phyloP scores from a whole-genome alignment of 2,329 filamentous ascomycete genomes.

The Ceratocystis smalleyi region DNA sequence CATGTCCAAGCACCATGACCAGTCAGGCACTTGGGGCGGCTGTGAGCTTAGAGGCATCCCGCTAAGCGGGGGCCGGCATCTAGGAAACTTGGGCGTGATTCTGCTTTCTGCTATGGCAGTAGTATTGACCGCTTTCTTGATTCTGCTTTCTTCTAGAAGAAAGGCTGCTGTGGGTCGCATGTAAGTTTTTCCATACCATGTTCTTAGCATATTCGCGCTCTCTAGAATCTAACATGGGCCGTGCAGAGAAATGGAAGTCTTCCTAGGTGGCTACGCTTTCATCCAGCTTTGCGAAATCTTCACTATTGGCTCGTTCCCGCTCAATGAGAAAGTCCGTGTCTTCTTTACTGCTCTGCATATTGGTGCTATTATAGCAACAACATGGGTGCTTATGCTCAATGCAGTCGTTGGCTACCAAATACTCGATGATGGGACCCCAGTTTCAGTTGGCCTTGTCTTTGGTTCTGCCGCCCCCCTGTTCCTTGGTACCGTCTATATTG shows the following conservation, averaged over 20 bases:
- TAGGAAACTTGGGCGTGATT: constrained; percentile 90
- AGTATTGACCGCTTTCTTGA: constrained; percentile 44
- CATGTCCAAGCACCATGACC: constrained; percentile 44
- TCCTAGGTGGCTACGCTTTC: constrained; percentile 71
- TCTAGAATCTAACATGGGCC: not conserved
- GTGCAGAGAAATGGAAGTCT: constrained; percentile 84
- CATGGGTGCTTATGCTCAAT: constrained; percentile 85
- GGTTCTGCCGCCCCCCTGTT: constrained; percentile 58
- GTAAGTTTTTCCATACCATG: constrained; percentile 32
- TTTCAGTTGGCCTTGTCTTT: constrained; percentile 63
- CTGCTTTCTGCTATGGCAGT: constrained; percentile 68
- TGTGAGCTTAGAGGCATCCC: constrained; percentile 64
- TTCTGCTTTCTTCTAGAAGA: constrained; percentile 75
- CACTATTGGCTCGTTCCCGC: constrained; percentile 75
- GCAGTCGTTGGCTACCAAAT: constrained; percentile 85
- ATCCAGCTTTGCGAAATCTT: constrained; percentile 94
- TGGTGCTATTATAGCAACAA: constrained; percentile 71
- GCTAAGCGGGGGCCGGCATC: constrained; percentile 45
- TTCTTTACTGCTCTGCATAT: constrained; percentile 83
- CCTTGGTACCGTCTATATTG: constrained; percentile 86
- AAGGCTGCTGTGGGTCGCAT: constrained; percentile 85
- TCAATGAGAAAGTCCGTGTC: constrained; percentile 53
- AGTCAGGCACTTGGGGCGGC: constrained; percentile 45
- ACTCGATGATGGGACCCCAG: constrained; percentile 76
- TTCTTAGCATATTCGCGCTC: constrained; percentile 10